These are phyloP conservation scores for Saturnispora galanensis DNA, from an alignment of 805 yeast species.

Conservation along the genomic window DNA sequence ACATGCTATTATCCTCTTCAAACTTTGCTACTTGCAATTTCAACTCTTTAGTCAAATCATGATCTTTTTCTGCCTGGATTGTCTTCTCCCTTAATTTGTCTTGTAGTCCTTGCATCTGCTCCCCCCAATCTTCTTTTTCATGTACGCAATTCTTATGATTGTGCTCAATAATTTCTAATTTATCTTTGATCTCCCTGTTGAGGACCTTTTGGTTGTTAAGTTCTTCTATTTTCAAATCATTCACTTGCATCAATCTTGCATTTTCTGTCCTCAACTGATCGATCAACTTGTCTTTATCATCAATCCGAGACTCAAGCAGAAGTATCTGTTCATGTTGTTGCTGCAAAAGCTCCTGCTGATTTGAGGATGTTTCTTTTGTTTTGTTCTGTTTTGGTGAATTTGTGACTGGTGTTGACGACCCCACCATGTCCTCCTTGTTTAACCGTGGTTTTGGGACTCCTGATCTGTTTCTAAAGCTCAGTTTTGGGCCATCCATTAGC, in stretches of 20 bases:
- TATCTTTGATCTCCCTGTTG: background rate
- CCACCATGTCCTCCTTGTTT: background rate
- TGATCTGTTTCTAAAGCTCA: slow-evolving; percentile 1
- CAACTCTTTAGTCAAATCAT: background rate
- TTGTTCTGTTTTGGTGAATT: background rate
- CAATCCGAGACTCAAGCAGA: background rate
- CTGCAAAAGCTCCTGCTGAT: background rate
- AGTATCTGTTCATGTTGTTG: background rate
- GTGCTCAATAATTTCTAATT: background rate
- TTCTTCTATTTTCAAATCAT: background rate
- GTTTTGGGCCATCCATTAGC: background rate
- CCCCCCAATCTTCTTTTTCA: background rate
- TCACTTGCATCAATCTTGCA: no score
- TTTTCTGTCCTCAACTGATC: background rate
- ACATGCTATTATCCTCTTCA: background rate
- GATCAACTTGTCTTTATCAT: background rate
- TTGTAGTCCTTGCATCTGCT: background rate
- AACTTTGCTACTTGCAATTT: background rate
- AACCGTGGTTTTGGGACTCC: background rate
- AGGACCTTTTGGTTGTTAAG: background rate
- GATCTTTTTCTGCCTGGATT: no score
- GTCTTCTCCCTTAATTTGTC: no score
- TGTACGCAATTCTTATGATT: background rate
- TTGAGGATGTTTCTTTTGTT: background rate
- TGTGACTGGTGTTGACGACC: slow-evolving; percentile 3